Evolutionary conservation across 148 eudicot species (phyloP).

Genomic region (Vaccinium vitisidaea): DNA sequence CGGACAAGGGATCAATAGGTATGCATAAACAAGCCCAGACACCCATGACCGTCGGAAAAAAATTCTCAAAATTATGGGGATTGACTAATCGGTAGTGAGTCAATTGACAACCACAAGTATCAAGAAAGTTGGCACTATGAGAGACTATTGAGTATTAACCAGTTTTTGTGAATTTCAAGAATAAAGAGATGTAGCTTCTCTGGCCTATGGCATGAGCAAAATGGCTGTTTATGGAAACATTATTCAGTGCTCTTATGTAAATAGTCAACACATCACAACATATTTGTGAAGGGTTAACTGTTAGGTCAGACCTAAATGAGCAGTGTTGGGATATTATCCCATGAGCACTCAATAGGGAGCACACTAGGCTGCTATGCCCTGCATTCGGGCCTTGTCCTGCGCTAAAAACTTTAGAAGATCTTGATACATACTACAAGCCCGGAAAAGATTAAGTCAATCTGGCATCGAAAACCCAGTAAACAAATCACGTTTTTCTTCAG

Average conservation of each 20-base stretch:
- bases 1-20: too few relatives aligned
- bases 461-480: too few relatives aligned
- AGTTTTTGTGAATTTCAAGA: constrained; percentile 5
- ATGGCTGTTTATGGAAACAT: not conserved
- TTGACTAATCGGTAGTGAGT: not conserved
- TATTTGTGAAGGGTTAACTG: not conserved
- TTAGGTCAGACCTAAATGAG: not conserved
- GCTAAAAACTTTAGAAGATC: too few relatives aligned
- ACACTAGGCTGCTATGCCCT: too few relatives aligned
- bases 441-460: too few relatives aligned
- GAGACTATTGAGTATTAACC: not conserved
- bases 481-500: too few relatives aligned
- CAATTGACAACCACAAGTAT: constrained; percentile 8
- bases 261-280: not conserved
- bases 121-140: not conserved
- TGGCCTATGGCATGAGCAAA: not conserved
- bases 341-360: not conserved
- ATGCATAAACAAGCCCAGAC: too few relatives aligned
- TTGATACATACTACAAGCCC: too few relatives aligned
- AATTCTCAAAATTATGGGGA: not conserved
- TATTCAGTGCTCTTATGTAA: not conserved
- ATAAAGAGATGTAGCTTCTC: not conserved
- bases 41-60: too few relatives aligned
- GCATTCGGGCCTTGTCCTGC: too few relatives aligned
- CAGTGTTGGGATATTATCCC: not conserved